phyloP scores from a whole-genome alignment of 805 yeast genomes.

The Saccharomycopsis vini region DNA sequence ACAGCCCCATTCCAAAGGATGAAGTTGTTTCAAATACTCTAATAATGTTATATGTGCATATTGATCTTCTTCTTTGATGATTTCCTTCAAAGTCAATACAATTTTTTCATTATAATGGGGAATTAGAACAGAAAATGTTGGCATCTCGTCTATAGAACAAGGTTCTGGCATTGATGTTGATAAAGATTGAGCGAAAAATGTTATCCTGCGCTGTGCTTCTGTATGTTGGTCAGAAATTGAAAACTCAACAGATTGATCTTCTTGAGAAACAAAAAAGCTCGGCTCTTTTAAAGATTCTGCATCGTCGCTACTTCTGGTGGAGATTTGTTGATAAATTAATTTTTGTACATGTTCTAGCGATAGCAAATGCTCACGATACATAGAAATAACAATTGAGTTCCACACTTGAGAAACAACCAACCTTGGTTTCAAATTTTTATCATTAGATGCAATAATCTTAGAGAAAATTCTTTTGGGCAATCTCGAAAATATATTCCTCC shows the following conservation, averaged over 20 bases:
- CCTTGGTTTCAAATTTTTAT: slow-evolving; percentile 37
- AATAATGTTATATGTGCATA: slow-evolving; percentile 52
- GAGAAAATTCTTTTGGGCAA: slow-evolving; percentile 70
- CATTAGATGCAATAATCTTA: slow-evolving; percentile 47
- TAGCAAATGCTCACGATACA: slow-evolving; percentile 73
- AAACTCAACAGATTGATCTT: slow-evolving; percentile 58
- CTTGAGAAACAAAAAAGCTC: slow-evolving; percentile 70
- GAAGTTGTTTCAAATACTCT: slow-evolving; percentile 59
- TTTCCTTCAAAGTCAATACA: slow-evolving; percentile 63
- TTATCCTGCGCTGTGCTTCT: slow-evolving; percentile 75
- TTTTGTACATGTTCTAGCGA: slow-evolving; percentile 65
- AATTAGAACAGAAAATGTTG: slow-evolving; percentile 71
- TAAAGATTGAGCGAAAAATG: slow-evolving; percentile 84
- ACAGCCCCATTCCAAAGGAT: slow-evolving; percentile 60
- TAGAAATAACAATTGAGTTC: slow-evolving; percentile 76
- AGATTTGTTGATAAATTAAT: slow-evolving; percentile 47
- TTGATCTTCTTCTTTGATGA: slow-evolving; percentile 64
- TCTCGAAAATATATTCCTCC: slow-evolving; percentile 72
- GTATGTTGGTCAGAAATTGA: slow-evolving; percentile 52
- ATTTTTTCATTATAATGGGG: slow-evolving; percentile 88
- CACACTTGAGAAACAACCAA: slow-evolving; percentile 60
- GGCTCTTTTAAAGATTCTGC: slow-evolving; percentile 55
- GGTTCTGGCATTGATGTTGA: slow-evolving; percentile 81
- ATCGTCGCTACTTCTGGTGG: slow-evolving; percentile 28
- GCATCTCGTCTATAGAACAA: slow-evolving; percentile 57